These are phyloP conservation scores for Leccinum broughii DNA, from an alignment of 768 basidiomycete species.

Conservation along the genomic window DNA sequence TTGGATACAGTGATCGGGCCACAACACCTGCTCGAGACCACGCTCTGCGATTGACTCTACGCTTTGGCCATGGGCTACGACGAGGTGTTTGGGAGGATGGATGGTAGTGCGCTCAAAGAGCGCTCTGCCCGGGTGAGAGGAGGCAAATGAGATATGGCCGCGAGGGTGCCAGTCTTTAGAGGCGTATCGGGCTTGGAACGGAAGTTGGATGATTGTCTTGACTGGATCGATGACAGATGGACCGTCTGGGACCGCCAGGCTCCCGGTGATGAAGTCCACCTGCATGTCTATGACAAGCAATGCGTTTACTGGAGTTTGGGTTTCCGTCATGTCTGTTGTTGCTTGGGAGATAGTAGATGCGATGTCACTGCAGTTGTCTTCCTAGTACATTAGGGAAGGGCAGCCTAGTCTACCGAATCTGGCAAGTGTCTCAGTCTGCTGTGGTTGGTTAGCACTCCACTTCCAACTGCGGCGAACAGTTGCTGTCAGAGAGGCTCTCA, in stretches of 20 bases:
- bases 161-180: constrained; percentile 61
- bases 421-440: not conserved
- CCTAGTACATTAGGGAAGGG: too few species aligned
- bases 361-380: not conserved
- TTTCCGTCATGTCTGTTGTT: constrained; percentile 18
- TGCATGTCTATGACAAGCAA: constrained; percentile 80
- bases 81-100: constrained; percentile 33
- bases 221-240: constrained; percentile 56
- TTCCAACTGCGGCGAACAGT: not conserved
- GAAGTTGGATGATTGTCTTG: constrained; percentile 55
- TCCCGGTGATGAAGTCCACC: constrained; percentile 78
- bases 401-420: not conserved
- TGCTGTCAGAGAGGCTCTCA: not conserved
- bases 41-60: constrained; percentile 14
- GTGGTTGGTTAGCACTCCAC: not conserved
- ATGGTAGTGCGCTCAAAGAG: constrained; percentile 43
- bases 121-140: constrained; percentile 41
- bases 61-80: constrained; percentile 30
- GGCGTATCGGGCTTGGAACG: constrained; percentile 52
- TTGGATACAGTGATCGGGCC: constrained; percentile 82
- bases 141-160: constrained; percentile 73
- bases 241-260: constrained; percentile 68
- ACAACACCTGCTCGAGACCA: constrained; percentile 56
- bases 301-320: constrained; percentile 35
- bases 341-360: not conserved